Evolutionary conservation across 805 yeast species (phyloP), one percentile per base, ranked within the genome.

Genomic region (Wickerhamiella cacticola): DNA sequence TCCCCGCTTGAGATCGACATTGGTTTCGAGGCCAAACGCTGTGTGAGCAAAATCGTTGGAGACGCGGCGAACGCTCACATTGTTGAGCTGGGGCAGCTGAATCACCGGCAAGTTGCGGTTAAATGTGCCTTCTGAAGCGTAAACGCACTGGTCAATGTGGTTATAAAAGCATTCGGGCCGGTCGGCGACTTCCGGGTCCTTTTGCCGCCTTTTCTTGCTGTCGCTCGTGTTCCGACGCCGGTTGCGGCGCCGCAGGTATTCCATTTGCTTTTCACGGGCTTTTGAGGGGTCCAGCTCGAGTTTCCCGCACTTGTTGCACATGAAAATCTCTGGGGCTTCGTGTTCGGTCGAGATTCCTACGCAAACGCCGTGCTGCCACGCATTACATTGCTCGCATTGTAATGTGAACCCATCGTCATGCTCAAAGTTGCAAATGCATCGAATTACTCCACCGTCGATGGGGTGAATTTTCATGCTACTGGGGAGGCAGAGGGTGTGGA

Each of bases 321-420:
- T 68, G 60, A 82, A 88, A 46, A 76, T 77, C 48, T 86, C 95
- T 0, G 95, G 95, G 0, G 79, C 94, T 44, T 82, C 79, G 34
- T 76, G 81, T 50, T 75, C 76, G 40, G 79, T 75, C 40, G 70
- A 70, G 49, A 83, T 84, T 6, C 81, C 94, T 29, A 89, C 96
- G 68, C 98, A 89, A 65, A 72, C 85, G 1, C 96, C 97, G 63
- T 89, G 98, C 64, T 89, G 97, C 98, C 98, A 89, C 5, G 82
- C 96, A 16, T 84, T 78, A 66, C 98, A 89, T 52, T 74, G 73
- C 59, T 92, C 98, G 71, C 98, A 92, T 65, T 92, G 97, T 52
- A 92, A 83, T 1, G 96, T 88, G 63, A 84, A 85, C 0, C 96
- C 95, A 62, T 88, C 97, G 63, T 89, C 96, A 53, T 88, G 95